Conservation (phyloP, 1,284 basidiomycete genomes). For the Trametes versicolor region DNA sequence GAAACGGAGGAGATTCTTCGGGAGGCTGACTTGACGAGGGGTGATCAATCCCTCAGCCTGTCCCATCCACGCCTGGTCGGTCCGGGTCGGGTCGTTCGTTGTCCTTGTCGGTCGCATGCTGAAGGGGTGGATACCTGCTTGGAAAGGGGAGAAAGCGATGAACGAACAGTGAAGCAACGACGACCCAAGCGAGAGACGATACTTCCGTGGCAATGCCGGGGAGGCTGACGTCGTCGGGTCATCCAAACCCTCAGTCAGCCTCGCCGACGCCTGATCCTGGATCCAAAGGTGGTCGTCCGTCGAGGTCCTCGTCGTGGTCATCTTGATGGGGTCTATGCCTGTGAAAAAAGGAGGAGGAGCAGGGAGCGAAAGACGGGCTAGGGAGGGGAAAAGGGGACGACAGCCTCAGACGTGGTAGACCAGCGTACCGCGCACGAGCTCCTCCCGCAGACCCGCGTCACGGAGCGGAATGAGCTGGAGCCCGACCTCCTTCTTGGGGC, state of each 20-base stretch:
- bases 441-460: constrained; percentile 1
- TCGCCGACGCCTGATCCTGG: not conserved
- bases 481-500: not conserved
- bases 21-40: not conserved
- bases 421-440: constrained; percentile 17
- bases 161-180: not conserved
- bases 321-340: not conserved
- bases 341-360: not conserved
- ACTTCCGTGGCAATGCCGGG: not conserved
- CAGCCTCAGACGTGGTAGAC: not conserved
- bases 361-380: not conserved
- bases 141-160: not conserved
- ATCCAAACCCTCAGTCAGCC: not conserved
- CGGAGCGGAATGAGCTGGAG: constrained; percentile 1
- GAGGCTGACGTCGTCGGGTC: not conserved
- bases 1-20: too few relatives aligned
- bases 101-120: not conserved
- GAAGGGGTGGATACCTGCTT: not conserved
- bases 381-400: constrained; percentile 8
- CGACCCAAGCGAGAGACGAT: too few relatives aligned
- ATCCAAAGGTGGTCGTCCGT: not conserved
- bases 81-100: not conserved
- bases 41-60: not conserved
- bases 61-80: not conserved
- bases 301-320: not conserved